phyloP scores from a whole-genome alignment of 805 yeast genomes.

The Kluyveromyces nonfermentans region DNA sequence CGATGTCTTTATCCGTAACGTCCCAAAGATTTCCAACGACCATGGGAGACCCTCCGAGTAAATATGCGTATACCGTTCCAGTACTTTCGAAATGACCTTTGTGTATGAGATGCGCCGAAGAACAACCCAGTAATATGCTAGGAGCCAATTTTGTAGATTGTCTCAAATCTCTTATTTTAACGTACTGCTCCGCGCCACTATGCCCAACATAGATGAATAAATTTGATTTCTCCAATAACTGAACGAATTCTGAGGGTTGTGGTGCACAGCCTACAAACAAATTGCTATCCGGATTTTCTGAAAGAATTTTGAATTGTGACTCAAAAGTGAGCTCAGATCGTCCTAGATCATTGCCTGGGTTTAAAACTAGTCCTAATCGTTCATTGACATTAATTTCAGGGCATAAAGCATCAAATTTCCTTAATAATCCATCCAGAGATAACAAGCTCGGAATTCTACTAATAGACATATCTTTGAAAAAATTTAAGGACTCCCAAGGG shows the following conservation, averaged over 20 bases:
- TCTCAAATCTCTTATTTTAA: constrained; percentile 47
- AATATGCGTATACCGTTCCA: constrained; percentile 70
- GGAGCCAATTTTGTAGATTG: constrained; percentile 42
- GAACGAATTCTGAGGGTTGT: constrained; percentile 40
- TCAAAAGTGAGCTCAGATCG: constrained; percentile 56
- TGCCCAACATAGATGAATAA: constrained; percentile 82
- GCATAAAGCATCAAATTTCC: constrained; percentile 9
- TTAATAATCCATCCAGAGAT: constrained; percentile 33
- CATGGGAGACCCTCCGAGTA: constrained; percentile 75
- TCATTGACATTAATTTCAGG: constrained; percentile 17
- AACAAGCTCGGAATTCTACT: constrained; percentile 67
- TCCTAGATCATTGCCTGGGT: constrained; percentile 72
- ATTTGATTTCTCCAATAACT: constrained; percentile 34
- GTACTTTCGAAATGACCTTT: constrained; percentile 58
- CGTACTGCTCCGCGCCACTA: constrained; percentile 89
- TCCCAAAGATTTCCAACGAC: constrained; percentile 89
- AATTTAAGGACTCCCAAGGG: constrained; percentile 85
- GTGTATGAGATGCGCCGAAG: constrained; percentile 60
- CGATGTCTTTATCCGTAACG: constrained; percentile 93
- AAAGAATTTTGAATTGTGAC: constrained; percentile 29
- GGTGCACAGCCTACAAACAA: constrained; percentile 53
- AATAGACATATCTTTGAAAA: constrained; percentile 44
- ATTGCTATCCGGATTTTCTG: constrained; percentile 34
- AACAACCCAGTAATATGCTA: constrained; percentile 73
- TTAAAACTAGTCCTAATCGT: constrained; percentile 55